These are phyloP conservation scores for Hymenoscyphus repandus DNA, from an alignment of 2,329 filamentous ascomycete genomes.

Conservation along the genomic window DNA sequence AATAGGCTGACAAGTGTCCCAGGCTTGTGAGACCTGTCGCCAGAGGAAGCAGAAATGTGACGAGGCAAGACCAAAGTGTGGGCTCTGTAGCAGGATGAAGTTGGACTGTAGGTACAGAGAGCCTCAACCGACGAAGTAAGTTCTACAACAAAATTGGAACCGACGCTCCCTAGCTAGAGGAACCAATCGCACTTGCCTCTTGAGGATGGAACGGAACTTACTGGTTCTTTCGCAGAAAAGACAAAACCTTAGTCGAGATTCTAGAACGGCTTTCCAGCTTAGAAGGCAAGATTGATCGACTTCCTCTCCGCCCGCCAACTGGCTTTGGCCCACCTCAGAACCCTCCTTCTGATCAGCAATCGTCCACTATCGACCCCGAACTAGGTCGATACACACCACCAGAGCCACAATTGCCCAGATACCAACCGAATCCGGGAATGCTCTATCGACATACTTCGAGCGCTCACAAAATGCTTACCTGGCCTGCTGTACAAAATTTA, in stretches of 20 bases:
- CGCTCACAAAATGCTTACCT: conserved; percentile 48
- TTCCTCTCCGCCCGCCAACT: conserved; percentile 17
- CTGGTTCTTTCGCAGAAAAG: conserved; percentile 42
- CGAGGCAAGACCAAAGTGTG: conserved; percentile 56
- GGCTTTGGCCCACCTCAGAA: conserved; percentile 21
- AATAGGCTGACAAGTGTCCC: conserved; percentile 13
- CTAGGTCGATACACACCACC: conserved; percentile 21
- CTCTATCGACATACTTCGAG: conserved; percentile 31
- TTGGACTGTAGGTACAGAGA: conserved; percentile 57
- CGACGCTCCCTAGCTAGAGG: neutral
- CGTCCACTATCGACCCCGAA: conserved; percentile 18
- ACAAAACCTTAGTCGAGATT: conserved; percentile 57
- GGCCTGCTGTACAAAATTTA: conserved; percentile 40
- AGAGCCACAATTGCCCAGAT: conserved; percentile 8
- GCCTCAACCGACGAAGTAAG: conserved; percentile 58
- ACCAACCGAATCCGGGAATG: conserved; percentile 15
- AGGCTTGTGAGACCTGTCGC: conserved; percentile 56
- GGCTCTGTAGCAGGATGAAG: conserved; percentile 51
- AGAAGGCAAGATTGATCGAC: conserved; percentile 50
- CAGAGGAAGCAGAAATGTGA: conserved; percentile 60
- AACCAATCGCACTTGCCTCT: neutral
- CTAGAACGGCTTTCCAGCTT: conserved; percentile 50
- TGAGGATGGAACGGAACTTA: conserved; percentile 8
- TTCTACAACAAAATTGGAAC: conserved; percentile 14
- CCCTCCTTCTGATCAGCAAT: conserved; percentile 24